Evolutionary conservation across 2,329 filamentous ascomycete genomes (phyloP), one percentile per base, ranked within the genome.

Genomic region (Hypoxylon sp.): DNA sequence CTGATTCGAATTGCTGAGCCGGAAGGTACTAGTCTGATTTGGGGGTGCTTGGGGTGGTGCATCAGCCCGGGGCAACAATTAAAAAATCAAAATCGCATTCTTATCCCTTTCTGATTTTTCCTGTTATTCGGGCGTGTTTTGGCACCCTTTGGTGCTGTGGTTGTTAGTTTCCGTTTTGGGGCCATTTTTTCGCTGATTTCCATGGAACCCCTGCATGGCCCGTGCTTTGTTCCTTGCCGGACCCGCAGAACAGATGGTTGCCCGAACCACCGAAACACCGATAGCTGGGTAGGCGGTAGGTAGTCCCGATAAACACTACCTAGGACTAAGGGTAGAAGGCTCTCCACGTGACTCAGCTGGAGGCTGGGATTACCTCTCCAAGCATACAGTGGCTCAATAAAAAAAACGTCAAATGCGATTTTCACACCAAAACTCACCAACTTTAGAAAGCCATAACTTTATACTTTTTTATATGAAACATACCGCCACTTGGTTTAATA

Each of bases 1-100:
- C 72, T 74, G 74, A 73, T 73, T 73, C 10, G 57, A 66, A 57
- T 60, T 70, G 60, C 60, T 57, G 54, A 52, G 24, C 20, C 10
- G 61, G 62, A 55, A 53, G 15, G 55, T 56, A 48, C 65, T 65
- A 67, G 67, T 71, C 67, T 68, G 37, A 19, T 59, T 65, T 64
- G 46, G 56, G 59, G 62, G 62, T 7, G 37, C n/a, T 7, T 3
- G 7, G 7, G 24, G 24, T 26, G 34, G 46, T 54, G 56, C 51
- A 61, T 59, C 57, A 60, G 60, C 53, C 46, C n/a, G 17, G 41
- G 41, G 15, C 41, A 59, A 52, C 41, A 59, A 52, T 49, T 46
- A 60, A 59, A 64, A 67, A 52, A 47, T 49, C 62, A 69, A 68
- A 59, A 67, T 67, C 54, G 59, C 50, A 67, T 59, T 69, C 24